Base-by-base conservation (phyloP, 371 early-diverging fungal species). In the Gilbertella persicaria region DNA sequence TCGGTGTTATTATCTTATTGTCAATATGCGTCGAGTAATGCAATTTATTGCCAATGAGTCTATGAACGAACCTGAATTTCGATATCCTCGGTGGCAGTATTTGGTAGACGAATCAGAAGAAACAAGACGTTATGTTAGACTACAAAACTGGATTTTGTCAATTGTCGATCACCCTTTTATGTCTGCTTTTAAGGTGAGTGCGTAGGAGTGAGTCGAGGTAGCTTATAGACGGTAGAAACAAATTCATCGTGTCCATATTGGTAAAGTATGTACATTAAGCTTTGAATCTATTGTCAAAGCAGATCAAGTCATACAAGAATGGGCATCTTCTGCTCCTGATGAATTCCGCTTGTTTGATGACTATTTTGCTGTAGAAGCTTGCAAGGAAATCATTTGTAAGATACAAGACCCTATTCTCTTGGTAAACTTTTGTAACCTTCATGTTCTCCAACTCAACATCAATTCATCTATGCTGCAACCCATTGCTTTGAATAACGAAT, bases 381-480 rank as follows among this genome's bases (percentile, higher is more conserved):
- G 57, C 23, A 44, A 33, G 19, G 10, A 43, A 29, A 53, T 26
- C 0, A 48, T 62, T 5, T 43, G 39, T 17, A 25, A 37, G 8
- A 42, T 45, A 4, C 19, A 4, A 6, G 49, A 62, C 20, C 24
- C 19, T 21, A 20, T 19, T 25, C 14, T 33, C 1, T 12, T 62
- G 2, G 20, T 53, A 10, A 24, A 29, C 9, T 62, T 62, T 48
- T 16, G 42, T 7, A 53, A 48, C 23, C 57, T 48, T 30, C 42
- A 46, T 17, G 2, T 26, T 2, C 30, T 56, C 17, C 20, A 33
- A 3, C 25, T 52, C 8, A 38, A 20, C 12, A 29, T 62, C 7
- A 46, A 56, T 30, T 40, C 48, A 25, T 7, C 30, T n/a, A n/a
- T 62, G 1, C 37, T 62, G 17, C 62, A 57, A 5, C 61, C 61